A percentile compares a stretch with the other conserved stretches of the same genome.
Conservation (phyloP, 495 filamentous ascomycete species). For the Xylaria intraflava region DNA sequence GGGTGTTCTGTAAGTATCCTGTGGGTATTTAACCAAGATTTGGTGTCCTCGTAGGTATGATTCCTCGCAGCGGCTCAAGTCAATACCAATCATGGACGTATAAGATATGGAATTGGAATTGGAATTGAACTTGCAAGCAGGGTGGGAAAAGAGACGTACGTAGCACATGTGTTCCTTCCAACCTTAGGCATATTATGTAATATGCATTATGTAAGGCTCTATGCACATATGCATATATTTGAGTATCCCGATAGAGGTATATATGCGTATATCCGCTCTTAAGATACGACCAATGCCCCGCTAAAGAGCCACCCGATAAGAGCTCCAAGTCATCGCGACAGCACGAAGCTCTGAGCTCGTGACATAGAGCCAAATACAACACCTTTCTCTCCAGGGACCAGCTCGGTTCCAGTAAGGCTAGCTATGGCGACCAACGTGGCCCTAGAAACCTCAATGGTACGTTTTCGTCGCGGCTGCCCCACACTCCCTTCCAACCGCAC, state of each 20-base stretch:
- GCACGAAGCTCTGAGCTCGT: not conserved
- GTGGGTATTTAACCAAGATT: too few species aligned
- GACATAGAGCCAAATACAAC: not conserved
- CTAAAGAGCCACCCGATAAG: constrained; percentile 4
- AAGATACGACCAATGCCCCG: constrained; percentile 5
- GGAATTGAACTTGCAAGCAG: too few species aligned
- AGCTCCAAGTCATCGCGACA: constrained; percentile 1
- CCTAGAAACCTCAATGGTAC: constrained; percentile 80
- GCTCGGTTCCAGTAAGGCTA: not conserved
- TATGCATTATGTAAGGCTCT: too few species aligned
- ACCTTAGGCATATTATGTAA: too few species aligned
- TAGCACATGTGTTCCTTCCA: too few species aligned
- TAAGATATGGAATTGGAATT: too few species aligned
- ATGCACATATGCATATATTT: too few species aligned
- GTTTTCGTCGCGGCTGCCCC: not conserved
- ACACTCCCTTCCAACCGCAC: not conserved
- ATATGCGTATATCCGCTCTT: not conserved
- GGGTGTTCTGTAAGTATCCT: not conserved
- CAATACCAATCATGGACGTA: too few species aligned
- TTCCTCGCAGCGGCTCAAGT: too few species aligned
- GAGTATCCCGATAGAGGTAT: not conserved
- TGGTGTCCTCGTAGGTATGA: too few species aligned
- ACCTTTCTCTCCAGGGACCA: not conserved
- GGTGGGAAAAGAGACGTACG: too few species aligned
- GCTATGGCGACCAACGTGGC: constrained; percentile 69